Evolutionary conservation across 2,329 filamentous ascomycete species (phyloP).

Genomic region (Fonsecaea erecta): DNA sequence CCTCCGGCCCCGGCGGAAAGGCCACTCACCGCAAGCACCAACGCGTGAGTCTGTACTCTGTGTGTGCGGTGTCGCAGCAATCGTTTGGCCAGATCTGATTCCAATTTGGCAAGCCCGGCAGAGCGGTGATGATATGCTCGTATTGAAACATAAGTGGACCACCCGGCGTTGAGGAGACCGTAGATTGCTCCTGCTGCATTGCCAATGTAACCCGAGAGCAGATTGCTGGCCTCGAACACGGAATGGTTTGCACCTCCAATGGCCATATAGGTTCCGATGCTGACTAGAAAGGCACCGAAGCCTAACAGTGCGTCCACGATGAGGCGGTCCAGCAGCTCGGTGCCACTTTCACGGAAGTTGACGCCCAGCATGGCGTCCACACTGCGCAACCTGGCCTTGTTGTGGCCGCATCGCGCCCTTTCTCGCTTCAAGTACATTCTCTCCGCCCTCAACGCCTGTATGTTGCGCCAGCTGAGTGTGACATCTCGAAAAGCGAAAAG

Average conservation of each 20-base stretch:
- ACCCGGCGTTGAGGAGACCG: conserved; percentile 55
- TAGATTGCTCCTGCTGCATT: conserved; percentile 57
- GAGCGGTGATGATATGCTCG: conserved; percentile 49
- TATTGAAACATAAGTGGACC: conserved; percentile 52
- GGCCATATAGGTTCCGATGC: conserved; percentile 59
- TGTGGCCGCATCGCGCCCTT: conserved; percentile 27
- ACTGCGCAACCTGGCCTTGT: conserved; percentile 36
- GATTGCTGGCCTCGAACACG: conserved; percentile 56
- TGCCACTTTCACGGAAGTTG: conserved; percentile 56
- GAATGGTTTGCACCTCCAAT: conserved; percentile 54
- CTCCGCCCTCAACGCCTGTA: conserved; percentile 53
- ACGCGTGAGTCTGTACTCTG: conserved; percentile 52
- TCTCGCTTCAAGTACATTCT: conserved; percentile 40
- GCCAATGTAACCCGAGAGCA: conserved; percentile 61
- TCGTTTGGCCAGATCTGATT: conserved; percentile 32
- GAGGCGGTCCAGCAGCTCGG: conserved; percentile 57
- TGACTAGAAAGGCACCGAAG: conserved; percentile 56
- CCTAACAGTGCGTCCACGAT: conserved; percentile 59
- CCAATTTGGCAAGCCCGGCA: conserved; percentile 39
- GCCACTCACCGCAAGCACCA: conserved; percentile 53
- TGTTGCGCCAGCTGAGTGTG: conserved; percentile 51
- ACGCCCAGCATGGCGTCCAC: conserved; percentile 51
- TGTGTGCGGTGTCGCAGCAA: conserved; percentile 32
- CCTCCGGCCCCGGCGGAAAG: conserved; percentile 56
- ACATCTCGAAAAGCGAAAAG: conserved; percentile 55